phyloP scores from a whole-genome alignment of 2,329 filamentous ascomycete genomes.

The Diaporthe destruens region DNA sequence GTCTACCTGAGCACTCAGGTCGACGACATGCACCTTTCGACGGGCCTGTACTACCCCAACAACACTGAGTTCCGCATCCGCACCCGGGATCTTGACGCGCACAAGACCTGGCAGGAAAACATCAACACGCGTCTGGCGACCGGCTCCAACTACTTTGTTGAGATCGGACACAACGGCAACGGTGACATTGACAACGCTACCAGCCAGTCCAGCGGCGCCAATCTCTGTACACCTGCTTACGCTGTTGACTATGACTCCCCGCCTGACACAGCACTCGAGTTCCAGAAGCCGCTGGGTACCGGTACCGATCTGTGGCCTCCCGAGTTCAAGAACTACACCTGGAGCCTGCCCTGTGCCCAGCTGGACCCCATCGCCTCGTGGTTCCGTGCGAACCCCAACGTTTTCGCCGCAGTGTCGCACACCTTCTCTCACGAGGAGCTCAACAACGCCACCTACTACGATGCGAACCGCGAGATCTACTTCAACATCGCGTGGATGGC shows the following conservation, averaged over 20 bases:
- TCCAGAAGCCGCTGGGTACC: slow-evolving; percentile 61
- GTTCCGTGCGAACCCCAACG: slow-evolving; percentile 67
- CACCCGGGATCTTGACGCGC: slow-evolving; percentile 59
- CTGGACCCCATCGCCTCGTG: slow-evolving; percentile 65
- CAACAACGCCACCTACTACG: slow-evolving; percentile 71
- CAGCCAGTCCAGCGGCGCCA: slow-evolving; percentile 58
- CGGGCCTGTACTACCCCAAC: slow-evolving; percentile 62
- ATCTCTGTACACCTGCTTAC: slow-evolving; percentile 55
- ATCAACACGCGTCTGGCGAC: slow-evolving; percentile 62
- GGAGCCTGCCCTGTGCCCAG: slow-evolving; percentile 62
- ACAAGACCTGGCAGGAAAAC: slow-evolving; percentile 57
- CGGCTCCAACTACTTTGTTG: slow-evolving; percentile 65
- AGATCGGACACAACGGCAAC: slow-evolving; percentile 66
- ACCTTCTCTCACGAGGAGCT: slow-evolving; percentile 72
- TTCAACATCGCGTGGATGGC: slow-evolving; percentile 72
- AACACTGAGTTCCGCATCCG: slow-evolving; percentile 63
- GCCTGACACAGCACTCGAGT: slow-evolving; percentile 60
- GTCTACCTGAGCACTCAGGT: slow-evolving; percentile 69
- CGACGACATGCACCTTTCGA: slow-evolving; percentile 72
- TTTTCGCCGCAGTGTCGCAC: slow-evolving; percentile 71
- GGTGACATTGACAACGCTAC: slow-evolving; percentile 65
- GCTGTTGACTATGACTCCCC: slow-evolving; percentile 60
- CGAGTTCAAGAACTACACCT: slow-evolving; percentile 64
- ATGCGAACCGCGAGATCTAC: slow-evolving; percentile 67
- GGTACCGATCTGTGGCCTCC: slow-evolving; percentile 63